Base-by-base conservation (phyloP, 352 stramenopile species). In the Thalassiosira livingstoniorum region DNA sequence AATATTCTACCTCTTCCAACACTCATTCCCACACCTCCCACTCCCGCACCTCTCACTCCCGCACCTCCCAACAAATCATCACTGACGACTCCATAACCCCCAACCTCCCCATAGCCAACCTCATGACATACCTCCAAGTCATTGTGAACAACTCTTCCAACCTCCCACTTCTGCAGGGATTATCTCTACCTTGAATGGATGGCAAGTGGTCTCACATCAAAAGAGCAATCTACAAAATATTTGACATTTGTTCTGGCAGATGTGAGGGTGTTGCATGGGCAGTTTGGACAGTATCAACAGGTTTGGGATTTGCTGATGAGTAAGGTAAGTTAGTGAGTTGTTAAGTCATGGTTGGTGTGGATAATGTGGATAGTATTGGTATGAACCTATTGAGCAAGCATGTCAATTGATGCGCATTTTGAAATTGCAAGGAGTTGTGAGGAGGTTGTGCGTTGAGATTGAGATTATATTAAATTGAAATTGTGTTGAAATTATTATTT, bases 61-160 rank as follows among this genome's bases (percentile, higher is more conserved):
- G n/a, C n/a, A n/a, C n/a, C n/a, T n/a, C n/a, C n/a, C n/a, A n/a
- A n/a, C n/a, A n/a, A n/a, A n/a, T n/a, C 13, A 29, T 53, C 35
- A 31, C 54, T 0, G 86, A 92, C 64, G 82, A 91, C 4, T 75
- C 87, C 67, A 65, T 92, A 57, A 63, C 85, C 37, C 75, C 89
- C 3, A 88, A 92, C 42, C 63, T 92, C 4, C 79, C 82, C 45
- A 93, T 93, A 88, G 82, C 86, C 34, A 88, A 94, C 65, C 75
- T 93, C 0, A 93, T 94, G 86, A 86, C 84, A 0, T 94, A 94
- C 65, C 80, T 94, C 15, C 87, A 94, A 75, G 75, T 92, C 25
- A 86, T 94, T 54, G 90, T 86, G 15, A 90, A 92, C 54, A 92
- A 94, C 74, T 87, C 73, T 25, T 87, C 86, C 31, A 92, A 94